Percentiles rank a stretch among this genome's conserved stretches.
These are phyloP conservation scores for Actinidia polygama DNA, from an alignment of 179 eudicot genomes.

Conservation along the genomic window DNA sequence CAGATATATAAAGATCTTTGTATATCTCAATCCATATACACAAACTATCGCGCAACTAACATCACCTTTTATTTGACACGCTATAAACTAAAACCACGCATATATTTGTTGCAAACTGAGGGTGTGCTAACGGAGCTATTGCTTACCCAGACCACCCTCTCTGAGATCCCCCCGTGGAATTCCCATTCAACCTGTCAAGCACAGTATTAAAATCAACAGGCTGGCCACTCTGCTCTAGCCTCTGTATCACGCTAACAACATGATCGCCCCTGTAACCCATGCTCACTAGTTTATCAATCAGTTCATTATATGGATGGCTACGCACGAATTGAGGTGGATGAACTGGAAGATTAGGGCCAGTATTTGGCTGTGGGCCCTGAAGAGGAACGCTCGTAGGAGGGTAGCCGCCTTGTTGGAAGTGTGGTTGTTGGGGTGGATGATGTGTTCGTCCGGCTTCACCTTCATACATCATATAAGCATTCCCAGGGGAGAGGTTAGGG, in stretches of 20 bases:
- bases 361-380: constrained; percentile 50
- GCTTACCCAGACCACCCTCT: constrained; percentile 72
- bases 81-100: constrained; percentile 28
- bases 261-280: constrained; percentile 97
- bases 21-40: constrained; percentile 15
- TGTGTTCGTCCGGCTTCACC: constrained; percentile 55
- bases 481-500: constrained; percentile 57
- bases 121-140: background rate
- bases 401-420: constrained; percentile 58
- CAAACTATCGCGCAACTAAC: constrained; percentile 17
- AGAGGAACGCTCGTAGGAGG: constrained; percentile 48
- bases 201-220: constrained; percentile 88
- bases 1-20: background rate
- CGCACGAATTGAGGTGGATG: constrained; percentile 65
- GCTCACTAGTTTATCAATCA: constrained; percentile 83
- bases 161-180: constrained; percentile 75
- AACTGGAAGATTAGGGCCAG: constrained; percentile 42
- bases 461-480: constrained; percentile 70
- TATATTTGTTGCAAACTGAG: constrained; percentile 14
- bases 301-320: constrained; percentile 77
- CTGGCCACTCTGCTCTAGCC: constrained; percentile 91
- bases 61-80: constrained; percentile 32
- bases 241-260: constrained; percentile 75
- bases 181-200: constrained; percentile 89
- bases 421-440: constrained; percentile 52